Percentiles rank a stretch among this genome's conserved stretches.
Conservation (phyloP, 148 eudicot genomes). For the Vaccinium corymbosum region DNA sequence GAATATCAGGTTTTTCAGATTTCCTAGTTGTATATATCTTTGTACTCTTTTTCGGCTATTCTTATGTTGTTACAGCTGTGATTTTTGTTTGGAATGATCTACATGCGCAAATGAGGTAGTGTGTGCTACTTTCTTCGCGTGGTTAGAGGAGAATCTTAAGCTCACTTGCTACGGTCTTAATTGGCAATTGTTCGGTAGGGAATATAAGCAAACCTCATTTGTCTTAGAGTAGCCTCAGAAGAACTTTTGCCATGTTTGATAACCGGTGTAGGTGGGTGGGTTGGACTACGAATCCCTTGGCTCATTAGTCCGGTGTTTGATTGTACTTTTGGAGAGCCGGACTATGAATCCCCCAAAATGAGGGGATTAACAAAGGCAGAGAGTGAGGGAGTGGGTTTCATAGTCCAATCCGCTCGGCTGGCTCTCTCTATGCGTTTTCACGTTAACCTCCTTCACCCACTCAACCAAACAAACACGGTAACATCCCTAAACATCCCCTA, state of each 20-base stretch:
- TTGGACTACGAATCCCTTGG: too few relatives aligned
- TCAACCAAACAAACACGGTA: too few relatives aligned
- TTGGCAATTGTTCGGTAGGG: neutral
- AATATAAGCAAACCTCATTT: neutral
- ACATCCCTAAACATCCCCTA: too few relatives aligned
- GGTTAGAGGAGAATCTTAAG: neutral
- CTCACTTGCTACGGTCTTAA: neutral
- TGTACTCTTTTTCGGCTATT: neutral
- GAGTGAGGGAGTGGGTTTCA: too few relatives aligned
- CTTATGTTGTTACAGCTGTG: neutral
- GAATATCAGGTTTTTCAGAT: constrained; percentile 83
- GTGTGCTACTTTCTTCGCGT: neutral
- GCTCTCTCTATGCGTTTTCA: too few relatives aligned
- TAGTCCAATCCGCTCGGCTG: too few relatives aligned
- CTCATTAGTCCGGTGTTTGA: too few relatives aligned
- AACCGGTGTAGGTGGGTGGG: too few relatives aligned
- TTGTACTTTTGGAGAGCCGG: too few relatives aligned
- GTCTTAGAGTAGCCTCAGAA: neutral
- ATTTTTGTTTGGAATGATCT: neutral
- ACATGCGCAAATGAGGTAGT: neutral
- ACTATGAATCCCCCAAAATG: too few relatives aligned
- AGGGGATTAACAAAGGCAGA: too few relatives aligned
- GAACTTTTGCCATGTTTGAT: neutral
- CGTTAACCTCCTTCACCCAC: too few relatives aligned
- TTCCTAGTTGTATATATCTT: neutral